Evolutionary conservation across 2,329 filamentous ascomycete species (phyloP).

Genomic region (Colletotrichum simmondsii): DNA sequence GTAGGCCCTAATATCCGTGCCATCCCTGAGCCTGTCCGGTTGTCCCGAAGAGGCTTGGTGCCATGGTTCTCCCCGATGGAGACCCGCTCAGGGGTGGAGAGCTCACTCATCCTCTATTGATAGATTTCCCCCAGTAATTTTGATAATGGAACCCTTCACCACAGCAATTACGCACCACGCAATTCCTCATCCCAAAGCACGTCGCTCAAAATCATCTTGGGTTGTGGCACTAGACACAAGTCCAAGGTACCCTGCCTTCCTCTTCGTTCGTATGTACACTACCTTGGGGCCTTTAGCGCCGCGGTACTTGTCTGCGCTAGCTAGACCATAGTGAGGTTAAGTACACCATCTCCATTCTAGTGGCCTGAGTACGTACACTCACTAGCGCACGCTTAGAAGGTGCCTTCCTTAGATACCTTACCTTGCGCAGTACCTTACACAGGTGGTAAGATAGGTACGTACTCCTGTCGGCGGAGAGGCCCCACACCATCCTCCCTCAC

Average conservation of each 20-base stretch:
- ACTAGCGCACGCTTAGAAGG: neutral
- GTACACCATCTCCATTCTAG: neutral
- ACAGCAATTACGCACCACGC: slow-evolving; percentile 18
- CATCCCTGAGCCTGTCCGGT: slow-evolving; percentile 20
- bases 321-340: neutral
- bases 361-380: neutral
- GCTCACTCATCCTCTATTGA: slow-evolving; percentile 21
- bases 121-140: slow-evolving; percentile 9
- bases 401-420: too few species aligned
- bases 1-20: slow-evolving; percentile 29
- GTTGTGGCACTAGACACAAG: neutral
- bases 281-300: neutral
- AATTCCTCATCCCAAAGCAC: neutral
- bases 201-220: neutral
- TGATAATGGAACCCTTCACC: slow-evolving; percentile 9
- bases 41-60: slow-evolving; percentile 6
- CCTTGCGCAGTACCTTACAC: too few species aligned
- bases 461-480: neutral
- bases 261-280: too few species aligned
- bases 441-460: too few species aligned
- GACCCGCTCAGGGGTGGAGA: neutral
- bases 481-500: slow-evolving; percentile 11
- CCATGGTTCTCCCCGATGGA: slow-evolving; percentile 1
- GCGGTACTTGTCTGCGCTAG: neutral
- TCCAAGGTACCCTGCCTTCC: too few species aligned